phyloP scores from a whole-genome alignment of 148 eudicot species.

The Agrostemma githago region DNA sequence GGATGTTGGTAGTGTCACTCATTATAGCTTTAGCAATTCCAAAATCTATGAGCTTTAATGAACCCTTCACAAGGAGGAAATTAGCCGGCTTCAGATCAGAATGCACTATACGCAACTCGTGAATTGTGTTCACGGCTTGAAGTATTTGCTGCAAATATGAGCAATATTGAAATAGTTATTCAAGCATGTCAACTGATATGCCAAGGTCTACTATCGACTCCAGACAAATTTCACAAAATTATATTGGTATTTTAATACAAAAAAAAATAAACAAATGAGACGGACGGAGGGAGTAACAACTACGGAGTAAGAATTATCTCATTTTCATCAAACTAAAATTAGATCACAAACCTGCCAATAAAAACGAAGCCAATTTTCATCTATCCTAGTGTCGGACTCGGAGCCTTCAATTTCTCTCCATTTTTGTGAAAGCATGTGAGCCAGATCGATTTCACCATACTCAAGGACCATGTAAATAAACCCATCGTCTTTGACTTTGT shows the following conservation, averaged over 20 bases:
- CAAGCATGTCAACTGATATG: conserved; percentile 3
- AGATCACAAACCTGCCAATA: conserved; percentile 78
- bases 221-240: background rate
- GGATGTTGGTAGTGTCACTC: conserved; percentile 98
- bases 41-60: conserved; percentile 90
- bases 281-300: too few relatives aligned
- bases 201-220: background rate
- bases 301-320: background rate
- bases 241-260: background rate
- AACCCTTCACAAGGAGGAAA: conserved; percentile 93
- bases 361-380: conserved; percentile 96
- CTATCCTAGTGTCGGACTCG: conserved; percentile 48
- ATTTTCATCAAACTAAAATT: background rate
- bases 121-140: conserved; percentile 91
- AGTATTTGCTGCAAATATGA: conserved; percentile 74
- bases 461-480: conserved; percentile 94
- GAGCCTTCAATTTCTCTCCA: conserved; percentile 77
- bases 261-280: too few relatives aligned
- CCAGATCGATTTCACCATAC: conserved; percentile 94
- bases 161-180: conserved; percentile 21
- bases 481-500: conserved; percentile 78
- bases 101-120: conserved; percentile 96
- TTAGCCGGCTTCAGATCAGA: conserved; percentile 95
- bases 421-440: conserved; percentile 93
- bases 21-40: conserved; percentile 93